Evolutionary conservation across 495 filamentous ascomycete genomes (phyloP).

Genomic region (Barbatosphaeria neglecta): DNA sequence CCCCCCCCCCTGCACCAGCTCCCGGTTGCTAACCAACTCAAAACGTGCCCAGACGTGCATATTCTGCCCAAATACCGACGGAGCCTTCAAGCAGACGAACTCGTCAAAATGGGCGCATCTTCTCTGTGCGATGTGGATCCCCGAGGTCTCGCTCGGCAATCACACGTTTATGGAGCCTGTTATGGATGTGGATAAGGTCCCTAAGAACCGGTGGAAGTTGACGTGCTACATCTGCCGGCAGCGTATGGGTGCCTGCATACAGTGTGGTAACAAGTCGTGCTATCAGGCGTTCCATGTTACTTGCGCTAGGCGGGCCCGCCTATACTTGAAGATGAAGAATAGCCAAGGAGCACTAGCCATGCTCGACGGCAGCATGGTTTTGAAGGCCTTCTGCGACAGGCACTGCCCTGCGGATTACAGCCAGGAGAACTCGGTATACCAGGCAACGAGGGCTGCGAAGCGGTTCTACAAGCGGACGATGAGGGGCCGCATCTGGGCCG

Average conservation of each 20-base stretch:
- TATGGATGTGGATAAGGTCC: slow-evolving; percentile 94
- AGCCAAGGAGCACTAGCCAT: slow-evolving; percentile 66
- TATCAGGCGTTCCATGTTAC: slow-evolving; percentile 98
- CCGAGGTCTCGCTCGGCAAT: slow-evolving; percentile 92
- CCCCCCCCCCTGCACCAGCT: background rate
- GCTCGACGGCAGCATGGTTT: slow-evolving; percentile 67
- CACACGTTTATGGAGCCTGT: slow-evolving; percentile 96
- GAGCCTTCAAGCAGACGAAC: slow-evolving; percentile 96
- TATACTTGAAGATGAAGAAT: slow-evolving; percentile 95
- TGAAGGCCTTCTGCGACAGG: slow-evolving; percentile 94
- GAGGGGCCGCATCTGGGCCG: slow-evolving; percentile 78
- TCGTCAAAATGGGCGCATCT: slow-evolving; percentile 93
- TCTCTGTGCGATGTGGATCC: slow-evolving; percentile 96
- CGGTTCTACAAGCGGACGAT: slow-evolving; percentile 80
- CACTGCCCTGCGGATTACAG: slow-evolving; percentile 88
- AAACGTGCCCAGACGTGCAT: slow-evolving; percentile 60
- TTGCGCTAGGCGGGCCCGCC: slow-evolving; percentile 75
- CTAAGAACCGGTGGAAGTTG: slow-evolving; percentile 84
- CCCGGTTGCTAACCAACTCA: slow-evolving; percentile 1
- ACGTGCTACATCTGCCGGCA: slow-evolving; percentile 95
- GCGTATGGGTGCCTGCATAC: slow-evolving; percentile 95
- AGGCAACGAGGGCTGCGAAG: slow-evolving; percentile 37
- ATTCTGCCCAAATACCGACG: slow-evolving; percentile 94
- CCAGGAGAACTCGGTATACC: slow-evolving; percentile 61
- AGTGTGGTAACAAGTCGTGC: slow-evolving; percentile 95